phyloP scores from a whole-genome alignment of 768 basidiomycete species.

The Asterophora lycoperdoides region DNA sequence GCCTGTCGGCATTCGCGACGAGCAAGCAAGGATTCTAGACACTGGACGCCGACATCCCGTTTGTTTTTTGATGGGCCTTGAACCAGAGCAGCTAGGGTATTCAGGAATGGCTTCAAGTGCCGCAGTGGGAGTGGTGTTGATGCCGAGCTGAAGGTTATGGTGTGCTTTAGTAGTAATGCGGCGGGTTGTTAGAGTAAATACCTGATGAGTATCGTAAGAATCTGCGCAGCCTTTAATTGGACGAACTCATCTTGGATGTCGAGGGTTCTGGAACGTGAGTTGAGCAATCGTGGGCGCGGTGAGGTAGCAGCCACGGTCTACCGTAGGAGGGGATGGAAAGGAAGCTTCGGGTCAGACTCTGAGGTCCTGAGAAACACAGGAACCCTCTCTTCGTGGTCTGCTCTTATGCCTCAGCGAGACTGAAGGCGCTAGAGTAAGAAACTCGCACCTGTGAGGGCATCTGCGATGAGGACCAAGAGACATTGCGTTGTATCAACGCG shows the following conservation, averaged over 20 bases:
- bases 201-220: slow-evolving; percentile 84
- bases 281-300: slow-evolving; percentile 11
- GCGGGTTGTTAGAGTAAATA: slow-evolving; percentile 20
- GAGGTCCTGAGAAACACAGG: slow-evolving; percentile 62
- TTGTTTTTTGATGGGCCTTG: slow-evolving; percentile 59
- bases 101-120: slow-evolving; percentile 58
- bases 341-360: slow-evolving; percentile 72
- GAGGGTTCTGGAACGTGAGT: slow-evolving; percentile 50
- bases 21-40: slow-evolving; percentile 79
- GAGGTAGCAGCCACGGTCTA: slow-evolving; percentile 23
- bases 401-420: neutral
- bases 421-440: neutral
- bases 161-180: neutral
- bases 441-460: slow-evolving; percentile 73
- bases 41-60: slow-evolving; percentile 89
- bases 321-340: slow-evolving; percentile 78
- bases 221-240: slow-evolving; percentile 86
- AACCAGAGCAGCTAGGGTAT: slow-evolving; percentile 54
- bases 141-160: slow-evolving; percentile 39
- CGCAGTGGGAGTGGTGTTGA: slow-evolving; percentile 42
- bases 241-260: slow-evolving; percentile 91
- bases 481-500: slow-evolving; percentile 85
- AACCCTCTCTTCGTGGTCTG: slow-evolving; percentile 88
- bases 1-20: slow-evolving; percentile 76
- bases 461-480: slow-evolving; percentile 81